A percentile compares a stretch with the other conserved stretches of the same genome.
phyloP scores from a whole-genome alignment of 345 rosid genomes.

The Sonneratia caseolaris region DNA sequence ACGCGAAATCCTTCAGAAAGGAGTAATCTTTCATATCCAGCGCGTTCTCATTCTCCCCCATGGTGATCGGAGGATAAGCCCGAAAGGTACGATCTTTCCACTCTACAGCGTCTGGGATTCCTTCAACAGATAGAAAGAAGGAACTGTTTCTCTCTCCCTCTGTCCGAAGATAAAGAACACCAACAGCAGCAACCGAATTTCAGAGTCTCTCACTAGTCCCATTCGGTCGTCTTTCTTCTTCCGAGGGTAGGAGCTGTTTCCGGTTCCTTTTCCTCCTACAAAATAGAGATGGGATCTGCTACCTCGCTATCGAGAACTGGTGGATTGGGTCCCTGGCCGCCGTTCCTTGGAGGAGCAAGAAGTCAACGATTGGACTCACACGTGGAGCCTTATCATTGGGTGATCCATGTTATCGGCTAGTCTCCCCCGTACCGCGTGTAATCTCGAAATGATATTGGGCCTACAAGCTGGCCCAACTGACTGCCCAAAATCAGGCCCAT shows the following conservation, averaged over 20 bases:
- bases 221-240: neutral
- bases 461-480: no score
- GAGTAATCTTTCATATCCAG: conserved; percentile 28
- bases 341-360: neutral
- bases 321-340: neutral
- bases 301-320: neutral
- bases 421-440: neutral
- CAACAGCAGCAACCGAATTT: conserved; percentile 6
- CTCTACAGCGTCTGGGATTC: neutral
- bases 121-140: conserved; percentile 14
- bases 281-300: neutral
- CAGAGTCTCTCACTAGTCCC: neutral
- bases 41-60: conserved; percentile 32
- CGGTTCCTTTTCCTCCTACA: neutral
- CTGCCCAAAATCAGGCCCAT: no score
- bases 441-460: no score
- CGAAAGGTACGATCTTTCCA: conserved; percentile 10
- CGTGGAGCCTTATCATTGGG: neutral
- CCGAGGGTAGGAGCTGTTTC: conserved; percentile 28
- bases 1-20: conserved; percentile 37
- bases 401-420: neutral
- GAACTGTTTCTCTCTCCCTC: conserved; percentile 3
- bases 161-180: neutral
- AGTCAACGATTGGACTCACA: neutral
- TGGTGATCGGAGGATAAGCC: conserved; percentile 5